These are phyloP conservation scores for Stagonosporopsis chrysanthemi DNA, from an alignment of 2,329 filamentous ascomycete genomes.

Conservation along the genomic window DNA sequence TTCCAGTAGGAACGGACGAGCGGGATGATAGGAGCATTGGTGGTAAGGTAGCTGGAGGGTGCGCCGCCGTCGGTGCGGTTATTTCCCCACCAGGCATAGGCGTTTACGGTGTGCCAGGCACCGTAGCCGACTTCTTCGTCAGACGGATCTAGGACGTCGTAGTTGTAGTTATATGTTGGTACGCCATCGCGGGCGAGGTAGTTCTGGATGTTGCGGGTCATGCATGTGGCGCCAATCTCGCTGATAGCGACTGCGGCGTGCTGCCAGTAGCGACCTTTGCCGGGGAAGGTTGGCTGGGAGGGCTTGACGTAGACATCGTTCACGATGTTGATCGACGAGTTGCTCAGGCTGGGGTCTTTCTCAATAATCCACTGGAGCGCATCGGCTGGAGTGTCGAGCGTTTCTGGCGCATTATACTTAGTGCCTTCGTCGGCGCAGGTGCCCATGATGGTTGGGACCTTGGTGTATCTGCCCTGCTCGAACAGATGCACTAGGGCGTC, in stretches of 20 bases:
- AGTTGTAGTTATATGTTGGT: slow-evolving; percentile 72
- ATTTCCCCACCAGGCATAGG: slow-evolving; percentile 72
- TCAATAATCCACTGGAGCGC: slow-evolving; percentile 64
- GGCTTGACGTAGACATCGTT: slow-evolving; percentile 64
- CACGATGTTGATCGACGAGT: slow-evolving; percentile 59
- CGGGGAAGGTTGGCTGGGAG: slow-evolving; percentile 51
- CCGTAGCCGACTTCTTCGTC: slow-evolving; percentile 64
- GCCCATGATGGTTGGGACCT: slow-evolving; percentile 63
- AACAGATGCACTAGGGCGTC: slow-evolving; percentile 60
- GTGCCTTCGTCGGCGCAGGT: slow-evolving; percentile 71
- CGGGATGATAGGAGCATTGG: slow-evolving; percentile 65
- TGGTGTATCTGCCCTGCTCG: slow-evolving; percentile 57
- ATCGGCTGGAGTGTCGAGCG: slow-evolving; percentile 56
- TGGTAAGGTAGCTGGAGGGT: slow-evolving; percentile 64
- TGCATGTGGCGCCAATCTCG: slow-evolving; percentile 71
- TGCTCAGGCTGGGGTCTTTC: slow-evolving; percentile 65
- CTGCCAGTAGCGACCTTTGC: slow-evolving; percentile 64
- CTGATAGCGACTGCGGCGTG: slow-evolving; percentile 67
- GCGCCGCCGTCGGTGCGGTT: slow-evolving; percentile 58
- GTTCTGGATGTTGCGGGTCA: slow-evolving; percentile 63
- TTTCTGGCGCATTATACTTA: slow-evolving; percentile 60
- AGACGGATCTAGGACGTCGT: slow-evolving; percentile 68
- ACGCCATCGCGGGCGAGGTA: slow-evolving; percentile 50
- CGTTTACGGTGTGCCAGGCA: slow-evolving; percentile 72
- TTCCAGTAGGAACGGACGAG: slow-evolving; percentile 76